Base-by-base conservation (phyloP, 2,329 filamentous ascomycete genomes). In the Macrophomina pseudophaseolina region DNA sequence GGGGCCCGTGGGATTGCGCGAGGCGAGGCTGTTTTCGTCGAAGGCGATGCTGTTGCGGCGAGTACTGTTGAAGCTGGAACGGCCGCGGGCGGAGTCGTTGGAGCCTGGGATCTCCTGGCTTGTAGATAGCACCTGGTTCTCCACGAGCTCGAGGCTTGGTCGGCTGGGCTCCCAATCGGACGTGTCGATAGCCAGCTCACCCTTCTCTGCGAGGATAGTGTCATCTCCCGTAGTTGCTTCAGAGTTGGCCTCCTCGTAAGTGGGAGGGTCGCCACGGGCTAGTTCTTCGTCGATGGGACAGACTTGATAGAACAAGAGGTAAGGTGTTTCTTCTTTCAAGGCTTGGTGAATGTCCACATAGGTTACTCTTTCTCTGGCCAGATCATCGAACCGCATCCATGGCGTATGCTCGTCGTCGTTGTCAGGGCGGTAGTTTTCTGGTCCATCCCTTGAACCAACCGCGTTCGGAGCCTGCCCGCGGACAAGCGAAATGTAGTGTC, bases 241-340 rank as follows among this genome's bases (percentile, higher is more conserved):
- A 5, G 74, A 74, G 4, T 73, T 76, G 1, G 76, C 77, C 69
- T 82, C 81, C 11, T 74, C 72, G 64, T 84, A 83, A 4, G 70
- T 75, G 0, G 82, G 81, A 42, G 81, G 76, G 59, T 75, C 72
- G 52, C 70, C 60, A 8, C 66, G 53, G 5, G 63, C 62, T n/a
- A 80, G 78, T 69, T 90, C 86, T 66, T 94, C 91, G 35, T 92
- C 87, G 73, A 96, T 93, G 0, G 94, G 94, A 35, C 96, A 87
- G 48, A 98, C 92, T 77, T 97, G 94, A 74, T 97, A 99, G 78
- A 98, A 98, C 0, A 99, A 83, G 6, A 98, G 85, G 76, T 98
- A 98, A 0, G 95, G 94, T 76, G 93, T 96, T 76, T 97, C 94
- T n/a, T 90, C 86, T 71, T 88, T 90, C 59, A 98, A 80, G 0